These are phyloP conservation scores for Primulina tabacum DNA, from an alignment of 257 asterid species.

Conservation along the genomic window DNA sequence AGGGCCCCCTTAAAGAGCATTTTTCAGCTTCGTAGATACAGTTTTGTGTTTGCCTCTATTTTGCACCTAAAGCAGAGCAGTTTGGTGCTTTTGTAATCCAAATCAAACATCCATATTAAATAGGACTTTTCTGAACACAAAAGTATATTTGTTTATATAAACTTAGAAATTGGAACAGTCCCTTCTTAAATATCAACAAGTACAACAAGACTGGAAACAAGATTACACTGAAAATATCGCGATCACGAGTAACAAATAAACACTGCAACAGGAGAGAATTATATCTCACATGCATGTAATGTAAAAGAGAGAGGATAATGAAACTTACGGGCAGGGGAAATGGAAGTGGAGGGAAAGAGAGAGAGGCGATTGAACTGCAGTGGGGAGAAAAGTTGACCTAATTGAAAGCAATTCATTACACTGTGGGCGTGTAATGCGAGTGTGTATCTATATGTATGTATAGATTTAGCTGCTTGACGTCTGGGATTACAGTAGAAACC, in stretches of 20 bases:
- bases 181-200: not conserved
- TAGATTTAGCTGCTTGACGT: not conserved
- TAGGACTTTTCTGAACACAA: too few relatives aligned
- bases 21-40: too few relatives aligned
- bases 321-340: conserved; percentile 31
- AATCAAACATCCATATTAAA: too few relatives aligned
- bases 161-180: too few relatives aligned
- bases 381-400: conserved; percentile 28
- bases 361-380: conserved; percentile 36
- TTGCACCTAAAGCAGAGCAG: too few relatives aligned
- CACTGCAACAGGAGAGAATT: not conserved
- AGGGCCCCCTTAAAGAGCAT: too few relatives aligned
- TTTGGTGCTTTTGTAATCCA: too few relatives aligned
- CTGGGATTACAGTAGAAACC: too few relatives aligned
- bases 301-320: not conserved
- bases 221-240: not conserved
- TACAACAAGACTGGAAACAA: too few relatives aligned
- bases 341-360: conserved; percentile 28
- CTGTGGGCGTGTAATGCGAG: not conserved
- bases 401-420: conserved; percentile 34
- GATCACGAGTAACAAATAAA: too few relatives aligned
- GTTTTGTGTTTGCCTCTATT: too few relatives aligned
- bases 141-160: too few relatives aligned
- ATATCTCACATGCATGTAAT: conserved; percentile 9
- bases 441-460: conserved; percentile 7